phyloP scores from a whole-genome alignment of 768 basidiomycete genomes.

The Suillus plorans region DNA sequence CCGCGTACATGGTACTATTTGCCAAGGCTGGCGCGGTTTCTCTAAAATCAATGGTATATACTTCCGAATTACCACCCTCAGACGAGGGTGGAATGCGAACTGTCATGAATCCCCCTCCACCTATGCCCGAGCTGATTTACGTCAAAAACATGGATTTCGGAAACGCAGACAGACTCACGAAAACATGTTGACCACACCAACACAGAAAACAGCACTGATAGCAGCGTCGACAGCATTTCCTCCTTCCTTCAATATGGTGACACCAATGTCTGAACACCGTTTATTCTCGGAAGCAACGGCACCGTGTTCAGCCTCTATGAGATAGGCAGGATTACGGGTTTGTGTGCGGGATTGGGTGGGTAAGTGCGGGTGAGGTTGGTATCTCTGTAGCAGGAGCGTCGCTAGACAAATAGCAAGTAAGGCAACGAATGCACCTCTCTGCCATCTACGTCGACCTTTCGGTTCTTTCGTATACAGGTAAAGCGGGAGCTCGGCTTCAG shows the following conservation, averaged over 20 bases:
- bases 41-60: conserved; percentile 81
- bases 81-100: conserved; percentile 66
- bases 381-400: conserved; percentile 7
- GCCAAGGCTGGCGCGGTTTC: conserved; percentile 79
- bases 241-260: conserved; percentile 71
- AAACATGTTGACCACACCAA: conserved; percentile 87
- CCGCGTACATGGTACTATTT: conserved; percentile 74
- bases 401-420: conserved; percentile 15
- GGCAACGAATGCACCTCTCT: conserved; percentile 8
- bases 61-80: conserved; percentile 48
- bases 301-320: conserved; percentile 65
- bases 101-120: conserved; percentile 88
- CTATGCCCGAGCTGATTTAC: conserved; percentile 65
- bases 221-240: conserved; percentile 92
- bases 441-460: conserved; percentile 12
- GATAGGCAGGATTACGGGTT: conserved; percentile 52
- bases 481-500: neutral
- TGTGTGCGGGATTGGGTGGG: neutral
- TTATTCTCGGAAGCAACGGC: conserved; percentile 91
- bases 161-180: conserved; percentile 51
- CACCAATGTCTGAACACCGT: conserved; percentile 83
- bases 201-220: conserved; percentile 76
- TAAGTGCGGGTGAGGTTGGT: neutral
- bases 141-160: conserved; percentile 10
- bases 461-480: neutral